Conservation (phyloP, 306 rosid genomes). For the Fragaria ananassa region DNA sequence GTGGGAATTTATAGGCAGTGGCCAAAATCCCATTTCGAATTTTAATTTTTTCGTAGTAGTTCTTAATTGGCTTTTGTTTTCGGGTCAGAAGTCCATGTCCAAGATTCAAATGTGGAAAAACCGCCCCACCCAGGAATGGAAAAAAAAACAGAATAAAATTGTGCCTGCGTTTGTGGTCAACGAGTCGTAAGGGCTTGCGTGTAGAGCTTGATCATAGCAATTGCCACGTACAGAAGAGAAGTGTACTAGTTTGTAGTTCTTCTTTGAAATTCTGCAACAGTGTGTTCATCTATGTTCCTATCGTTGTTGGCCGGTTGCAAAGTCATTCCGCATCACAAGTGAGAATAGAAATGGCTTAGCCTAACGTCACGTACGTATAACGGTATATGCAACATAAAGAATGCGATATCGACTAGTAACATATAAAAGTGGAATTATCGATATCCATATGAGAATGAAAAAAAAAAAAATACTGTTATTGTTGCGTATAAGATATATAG, state of each 20-base stretch:
- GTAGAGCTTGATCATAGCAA: neutral
- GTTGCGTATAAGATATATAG: neutral
- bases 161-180: slow-evolving; percentile 29
- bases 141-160: neutral
- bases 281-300: neutral
- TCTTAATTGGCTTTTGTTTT: neutral
- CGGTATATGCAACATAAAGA: neutral
- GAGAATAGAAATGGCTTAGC: neutral
- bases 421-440: too few relatives aligned
- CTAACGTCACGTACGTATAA: neutral
- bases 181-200: slow-evolving; percentile 37
- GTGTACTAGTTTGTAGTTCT: neutral
- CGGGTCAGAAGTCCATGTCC: neutral
- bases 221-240: slow-evolving; percentile 29
- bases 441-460: neutral
- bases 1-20: slow-evolving; percentile 15
- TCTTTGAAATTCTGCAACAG: neutral
- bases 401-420: neutral
- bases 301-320: neutral
- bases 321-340: neutral
- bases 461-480: neutral
- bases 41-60: neutral
- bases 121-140: neutral
- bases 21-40: neutral
- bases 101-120: slow-evolving; percentile 26